phyloP scores from a whole-genome alignment of 1,284 basidiomycete species.

The Spongispora temasekensis region DNA sequence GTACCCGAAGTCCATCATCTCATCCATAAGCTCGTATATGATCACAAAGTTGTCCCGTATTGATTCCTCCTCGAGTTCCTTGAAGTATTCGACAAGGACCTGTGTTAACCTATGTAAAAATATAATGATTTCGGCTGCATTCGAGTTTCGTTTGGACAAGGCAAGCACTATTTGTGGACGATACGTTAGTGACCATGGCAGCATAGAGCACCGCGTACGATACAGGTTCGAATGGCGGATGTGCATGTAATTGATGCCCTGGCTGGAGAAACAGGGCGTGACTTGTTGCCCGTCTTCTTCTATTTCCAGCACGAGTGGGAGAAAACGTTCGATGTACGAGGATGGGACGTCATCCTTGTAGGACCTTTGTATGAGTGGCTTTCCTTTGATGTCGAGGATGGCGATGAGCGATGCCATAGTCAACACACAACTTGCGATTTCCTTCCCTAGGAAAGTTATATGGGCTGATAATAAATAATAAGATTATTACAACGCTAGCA shows the following conservation, averaged over 20 bases:
- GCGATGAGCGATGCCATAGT: constrained; percentile 74
- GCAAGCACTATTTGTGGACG: constrained; percentile 79
- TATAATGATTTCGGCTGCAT: constrained; percentile 95
- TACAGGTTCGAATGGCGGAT: constrained; percentile 98
- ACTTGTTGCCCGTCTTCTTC: constrained; percentile 97
- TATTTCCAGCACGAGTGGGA: constrained; percentile 93
- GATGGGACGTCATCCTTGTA: constrained; percentile 96
- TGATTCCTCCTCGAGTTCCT: constrained; percentile 98
- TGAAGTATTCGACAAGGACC: constrained; percentile 97
- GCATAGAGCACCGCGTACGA: constrained; percentile 48
- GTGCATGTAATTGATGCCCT: constrained; percentile 98
- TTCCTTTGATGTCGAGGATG: constrained; percentile 98
- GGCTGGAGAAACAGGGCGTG: constrained; percentile 93
- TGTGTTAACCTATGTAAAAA: constrained; percentile 92
- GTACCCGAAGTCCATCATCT: constrained; percentile 99
- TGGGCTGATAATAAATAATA: too few relatives aligned
- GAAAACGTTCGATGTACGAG: constrained; percentile 89
- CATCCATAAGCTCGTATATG: constrained; percentile 96
- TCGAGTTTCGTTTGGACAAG: constrained; percentile 93
- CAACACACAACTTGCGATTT: neutral
- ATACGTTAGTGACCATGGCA: neutral
- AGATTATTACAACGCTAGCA: too few relatives aligned
- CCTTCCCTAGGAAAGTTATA: neutral
- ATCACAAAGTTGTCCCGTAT: constrained; percentile 99
- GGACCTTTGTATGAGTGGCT: constrained; percentile 96